Conservation (phyloP, 441 rosid genomes). For the Macaranga tanarius region DNA sequence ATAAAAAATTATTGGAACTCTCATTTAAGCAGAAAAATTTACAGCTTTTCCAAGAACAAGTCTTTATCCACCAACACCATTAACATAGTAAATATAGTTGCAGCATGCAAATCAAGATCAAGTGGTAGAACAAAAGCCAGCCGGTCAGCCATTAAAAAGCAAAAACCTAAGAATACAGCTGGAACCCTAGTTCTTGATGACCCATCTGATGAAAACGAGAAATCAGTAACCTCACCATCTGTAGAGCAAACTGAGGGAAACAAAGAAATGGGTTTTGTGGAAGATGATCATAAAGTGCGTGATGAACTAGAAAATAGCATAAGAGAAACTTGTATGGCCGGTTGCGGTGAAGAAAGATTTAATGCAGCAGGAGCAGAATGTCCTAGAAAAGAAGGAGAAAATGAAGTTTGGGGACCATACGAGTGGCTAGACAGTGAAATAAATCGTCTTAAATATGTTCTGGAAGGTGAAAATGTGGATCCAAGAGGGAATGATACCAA, state of each 20-base stretch:
- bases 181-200: not conserved
- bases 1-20: constrained; percentile 93
- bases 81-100: constrained; percentile 24
- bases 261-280: not conserved
- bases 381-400: constrained; percentile 14
- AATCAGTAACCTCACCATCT: not conserved
- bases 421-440: constrained; percentile 79
- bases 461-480: constrained; percentile 28
- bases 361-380: not conserved
- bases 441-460: constrained; percentile 42
- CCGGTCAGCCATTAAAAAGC: constrained; percentile 44
- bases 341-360: constrained; percentile 1
- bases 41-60: constrained; percentile 29
- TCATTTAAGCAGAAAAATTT: constrained; percentile 69
- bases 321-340: constrained; percentile 17
- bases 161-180: constrained; percentile 23
- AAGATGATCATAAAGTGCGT: not conserved
- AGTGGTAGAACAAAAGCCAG: not conserved
- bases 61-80: constrained; percentile 10
- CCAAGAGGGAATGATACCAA: constrained; percentile 18
- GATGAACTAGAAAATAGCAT: not conserved
- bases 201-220: not conserved
- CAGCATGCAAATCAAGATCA: constrained; percentile 27
- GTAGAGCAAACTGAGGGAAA: not conserved
- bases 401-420: constrained; percentile 50